phyloP scores from a whole-genome alignment of 176 grass and related monocot species.

The Zea luxurians region DNA sequence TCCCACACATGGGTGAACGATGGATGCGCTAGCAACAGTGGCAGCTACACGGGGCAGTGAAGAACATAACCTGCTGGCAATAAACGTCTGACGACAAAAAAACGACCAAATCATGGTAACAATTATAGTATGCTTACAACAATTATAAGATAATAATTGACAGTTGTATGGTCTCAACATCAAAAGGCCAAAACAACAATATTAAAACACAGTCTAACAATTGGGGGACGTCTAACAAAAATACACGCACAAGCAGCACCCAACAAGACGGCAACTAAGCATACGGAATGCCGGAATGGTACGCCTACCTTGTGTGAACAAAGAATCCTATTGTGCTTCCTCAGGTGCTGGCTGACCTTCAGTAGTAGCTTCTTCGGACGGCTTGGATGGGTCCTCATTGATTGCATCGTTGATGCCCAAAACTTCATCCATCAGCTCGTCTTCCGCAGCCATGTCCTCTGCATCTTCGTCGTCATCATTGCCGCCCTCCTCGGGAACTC shows the following conservation, averaged over 20 bases:
- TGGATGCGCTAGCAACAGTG: neutral
- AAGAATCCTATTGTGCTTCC: slow-evolving; percentile 30
- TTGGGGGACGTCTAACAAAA: neutral
- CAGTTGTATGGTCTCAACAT: neutral
- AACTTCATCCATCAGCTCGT: slow-evolving; percentile 91
- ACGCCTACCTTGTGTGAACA: slow-evolving; percentile 26
- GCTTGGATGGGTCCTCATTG: slow-evolving; percentile 50
- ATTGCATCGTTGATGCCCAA: slow-evolving; percentile 56
- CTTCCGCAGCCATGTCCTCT: slow-evolving; percentile 74
- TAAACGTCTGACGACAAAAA: neutral
- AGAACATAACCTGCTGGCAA: neutral
- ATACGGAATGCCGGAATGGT: slow-evolving; percentile 5
- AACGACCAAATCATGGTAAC: neutral
- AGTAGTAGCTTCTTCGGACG: slow-evolving; percentile 36
- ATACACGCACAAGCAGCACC: slow-evolving; percentile 15
- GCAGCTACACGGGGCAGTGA: neutral
- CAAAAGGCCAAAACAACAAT: slow-evolving; percentile 18
- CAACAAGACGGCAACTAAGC: slow-evolving; percentile 10
- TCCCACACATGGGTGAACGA: no score
- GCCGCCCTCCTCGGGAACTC: slow-evolving; percentile 54
- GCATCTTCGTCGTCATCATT: slow-evolving; percentile 76
- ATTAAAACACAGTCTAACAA: neutral
- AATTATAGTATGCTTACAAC: neutral
- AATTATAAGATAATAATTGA: neutral
- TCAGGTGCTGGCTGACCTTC: slow-evolving; percentile 29